Base-by-base conservation (phyloP, 2,329 filamentous ascomycete genomes). In the Mycosphaerella sp. region DNA sequence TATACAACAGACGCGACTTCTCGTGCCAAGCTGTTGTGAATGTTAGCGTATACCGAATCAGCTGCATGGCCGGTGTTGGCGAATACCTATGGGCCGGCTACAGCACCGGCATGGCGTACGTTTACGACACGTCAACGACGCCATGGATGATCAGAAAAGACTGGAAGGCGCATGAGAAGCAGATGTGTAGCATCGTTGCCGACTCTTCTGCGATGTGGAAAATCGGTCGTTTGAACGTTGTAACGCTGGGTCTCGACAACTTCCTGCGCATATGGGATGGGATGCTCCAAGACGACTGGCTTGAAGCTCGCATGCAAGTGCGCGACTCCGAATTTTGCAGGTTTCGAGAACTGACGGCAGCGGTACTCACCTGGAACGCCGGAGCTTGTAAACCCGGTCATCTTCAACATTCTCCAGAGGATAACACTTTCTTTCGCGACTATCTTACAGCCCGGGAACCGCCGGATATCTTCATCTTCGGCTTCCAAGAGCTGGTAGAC, bases 401-500 rank as follows among this genome's bases (percentile, higher is more conserved):
- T 65, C 75, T 97, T 34, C 81, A 87, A 51, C 82, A 87, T 59
- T 82, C 82, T 1, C 79, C 82, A 31, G 74, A 80, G 50, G 89
- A 95, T 64, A 80, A 81, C 9, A 78, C 79, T 42, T 97, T 97
- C 69, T 87, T 97, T 66, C 83, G 84, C 60, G 83, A 92, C 54
- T 79, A 95, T 12, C 76, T 98, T 26, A 81, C 85, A 59, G 81
- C 80, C n/a, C 84, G 86, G 58, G 80, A 85, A 39, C 83, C 86
- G 6, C 89, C 93, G 0, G 93, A 97, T 63, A 90, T 98, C 47
- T 74, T 97, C 2, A 82, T 97, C 0, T 98, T 98, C 75, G 92
- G 91, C 1, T 98, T 98, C 70, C 93, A 98, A 70, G 93, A 98
- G 71, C 79, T 98, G n/a, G 93, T 98, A 3, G 93, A 98, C 67